phyloP scores from a whole-genome alignment of 2,329 filamentous ascomycete species.

The Colletotrichum somersetense region DNA sequence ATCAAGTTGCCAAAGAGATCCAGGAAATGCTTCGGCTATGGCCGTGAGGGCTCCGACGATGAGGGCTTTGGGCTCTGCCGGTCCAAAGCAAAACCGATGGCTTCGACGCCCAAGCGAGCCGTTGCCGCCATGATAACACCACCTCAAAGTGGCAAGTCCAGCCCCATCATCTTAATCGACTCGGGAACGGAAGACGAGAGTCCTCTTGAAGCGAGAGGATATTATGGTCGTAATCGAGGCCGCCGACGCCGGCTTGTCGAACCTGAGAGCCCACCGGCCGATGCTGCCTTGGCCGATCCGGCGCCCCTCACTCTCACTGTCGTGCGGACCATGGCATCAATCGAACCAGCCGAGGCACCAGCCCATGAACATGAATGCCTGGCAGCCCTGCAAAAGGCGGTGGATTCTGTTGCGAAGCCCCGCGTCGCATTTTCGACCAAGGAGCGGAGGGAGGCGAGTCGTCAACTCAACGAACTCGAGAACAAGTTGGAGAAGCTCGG shows the following conservation, averaged over 20 bases:
- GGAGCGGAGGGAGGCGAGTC: not conserved
- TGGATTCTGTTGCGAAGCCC: not conserved
- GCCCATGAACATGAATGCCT: not conserved
- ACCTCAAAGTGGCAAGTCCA: not conserved
- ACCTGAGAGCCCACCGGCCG: not conserved
- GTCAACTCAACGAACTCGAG: constrained; percentile 13
- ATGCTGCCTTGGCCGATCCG: not conserved
- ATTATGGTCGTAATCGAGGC: not conserved
- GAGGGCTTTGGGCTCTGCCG: not conserved
- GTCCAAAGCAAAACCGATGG: not conserved
- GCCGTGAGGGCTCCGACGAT: not conserved
- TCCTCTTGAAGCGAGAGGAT: not conserved
- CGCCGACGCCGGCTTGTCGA: not conserved
- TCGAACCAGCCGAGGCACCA: constrained; percentile 2
- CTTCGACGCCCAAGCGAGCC: not conserved
- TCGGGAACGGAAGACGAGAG: not conserved
- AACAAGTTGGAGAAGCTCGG: constrained; percentile 7
- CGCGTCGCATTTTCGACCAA: not conserved
- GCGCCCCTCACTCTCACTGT: not conserved
- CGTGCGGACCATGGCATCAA: not conserved
- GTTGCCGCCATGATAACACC: not conserved
- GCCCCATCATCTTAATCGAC: not conserved
- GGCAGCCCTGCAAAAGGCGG: not conserved
- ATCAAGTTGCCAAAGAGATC: constrained; percentile 7
- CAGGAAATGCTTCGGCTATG: not conserved